Percentiles rank a stretch among this genome's conserved stretches.
phyloP scores from a whole-genome alignment of 371 early-diverging fungal genomes.

The Apophysomyces elegans region DNA sequence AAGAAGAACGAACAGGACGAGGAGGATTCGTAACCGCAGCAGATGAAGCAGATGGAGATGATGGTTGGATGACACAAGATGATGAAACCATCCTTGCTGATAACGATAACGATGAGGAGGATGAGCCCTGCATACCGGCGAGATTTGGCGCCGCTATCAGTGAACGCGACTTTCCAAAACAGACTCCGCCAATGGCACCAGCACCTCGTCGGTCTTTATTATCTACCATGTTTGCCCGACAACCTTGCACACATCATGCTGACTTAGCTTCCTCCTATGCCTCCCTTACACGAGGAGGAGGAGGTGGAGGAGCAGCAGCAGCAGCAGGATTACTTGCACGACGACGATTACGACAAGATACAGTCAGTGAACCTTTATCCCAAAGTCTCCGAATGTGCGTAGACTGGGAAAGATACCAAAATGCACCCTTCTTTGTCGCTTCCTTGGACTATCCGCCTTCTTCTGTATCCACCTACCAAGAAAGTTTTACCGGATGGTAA shows the following conservation, averaged over 20 bases:
- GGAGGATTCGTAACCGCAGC: constrained; percentile 14
- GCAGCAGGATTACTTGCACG: background rate
- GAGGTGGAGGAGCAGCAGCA: too few species aligned
- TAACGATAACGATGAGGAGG: background rate
- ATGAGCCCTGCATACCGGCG: constrained; percentile 13
- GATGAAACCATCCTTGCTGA: constrained; percentile 24
- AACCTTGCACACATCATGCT: background rate
- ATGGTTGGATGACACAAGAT: constrained; percentile 14
- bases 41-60: constrained; percentile 10
- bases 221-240: constrained; percentile 13
- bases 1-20: constrained; percentile 18
- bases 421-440: constrained; percentile 1
- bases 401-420: constrained; percentile 31
- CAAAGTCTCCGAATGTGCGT: constrained; percentile 22
- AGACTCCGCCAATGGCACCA: background rate
- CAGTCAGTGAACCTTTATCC: constrained; percentile 14
- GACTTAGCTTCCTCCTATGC: background rate
- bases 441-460: constrained; percentile 29
- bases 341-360: constrained; percentile 12
- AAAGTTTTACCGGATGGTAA: constrained; percentile 16
- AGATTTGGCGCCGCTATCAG: background rate
- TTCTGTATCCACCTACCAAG: constrained; percentile 12
- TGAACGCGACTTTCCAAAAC: constrained; percentile 15
- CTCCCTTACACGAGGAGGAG: background rate
- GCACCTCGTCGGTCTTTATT: constrained; percentile 6